Conservation (phyloP, 1,139 yeast species). For the Schwanniomyces etchellsii region DNA sequence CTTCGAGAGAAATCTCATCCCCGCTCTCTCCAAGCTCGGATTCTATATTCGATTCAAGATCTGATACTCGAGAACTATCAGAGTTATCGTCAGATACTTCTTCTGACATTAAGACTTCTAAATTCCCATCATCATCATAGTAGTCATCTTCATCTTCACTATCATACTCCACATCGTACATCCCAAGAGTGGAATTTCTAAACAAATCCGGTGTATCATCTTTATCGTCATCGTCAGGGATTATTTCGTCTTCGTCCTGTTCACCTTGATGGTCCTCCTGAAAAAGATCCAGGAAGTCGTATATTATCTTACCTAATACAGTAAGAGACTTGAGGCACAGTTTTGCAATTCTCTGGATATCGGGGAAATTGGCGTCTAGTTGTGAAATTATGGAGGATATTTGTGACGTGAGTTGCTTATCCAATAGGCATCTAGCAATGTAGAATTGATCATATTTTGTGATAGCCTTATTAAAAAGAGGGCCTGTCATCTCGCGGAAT, state of each 20-base stretch:
- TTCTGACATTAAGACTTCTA: slow-evolving; percentile 32
- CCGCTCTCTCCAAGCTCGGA: slow-evolving; percentile 16
- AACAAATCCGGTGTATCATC: slow-evolving; percentile 83
- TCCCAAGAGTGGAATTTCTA: slow-evolving; percentile 84
- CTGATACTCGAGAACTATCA: slow-evolving; percentile 21
- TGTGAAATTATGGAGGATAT: slow-evolving; percentile 56
- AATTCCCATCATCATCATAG: slow-evolving; percentile 25
- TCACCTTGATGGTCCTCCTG: slow-evolving; percentile 41
- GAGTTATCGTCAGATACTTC: slow-evolving; percentile 22
- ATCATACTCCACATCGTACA: slow-evolving; percentile 83
- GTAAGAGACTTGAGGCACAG: slow-evolving; percentile 57
- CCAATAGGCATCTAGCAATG: slow-evolving; percentile 59
- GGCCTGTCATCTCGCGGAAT: slow-evolving; percentile 37
- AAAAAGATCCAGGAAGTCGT: slow-evolving; percentile 53
- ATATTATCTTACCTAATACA: slow-evolving; percentile 55
- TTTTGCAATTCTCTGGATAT: slow-evolving; percentile 52
- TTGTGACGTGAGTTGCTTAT: slow-evolving; percentile 55
- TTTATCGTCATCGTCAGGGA: slow-evolving; percentile 51
- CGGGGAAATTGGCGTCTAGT: slow-evolving; percentile 69
- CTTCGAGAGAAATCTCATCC: slow-evolving; percentile 14
- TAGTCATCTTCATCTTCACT: slow-evolving; percentile 44
- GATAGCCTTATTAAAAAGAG: slow-evolving; percentile 41
- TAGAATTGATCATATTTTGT: slow-evolving; percentile 54
- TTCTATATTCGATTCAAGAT: slow-evolving; percentile 12
- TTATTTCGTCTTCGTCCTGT: slow-evolving; percentile 56